Evolutionary conservation across 768 basidiomycete genomes (phyloP), one percentile per base, ranked within the genome.

Genomic region (Exsudoporus frostii): DNA sequence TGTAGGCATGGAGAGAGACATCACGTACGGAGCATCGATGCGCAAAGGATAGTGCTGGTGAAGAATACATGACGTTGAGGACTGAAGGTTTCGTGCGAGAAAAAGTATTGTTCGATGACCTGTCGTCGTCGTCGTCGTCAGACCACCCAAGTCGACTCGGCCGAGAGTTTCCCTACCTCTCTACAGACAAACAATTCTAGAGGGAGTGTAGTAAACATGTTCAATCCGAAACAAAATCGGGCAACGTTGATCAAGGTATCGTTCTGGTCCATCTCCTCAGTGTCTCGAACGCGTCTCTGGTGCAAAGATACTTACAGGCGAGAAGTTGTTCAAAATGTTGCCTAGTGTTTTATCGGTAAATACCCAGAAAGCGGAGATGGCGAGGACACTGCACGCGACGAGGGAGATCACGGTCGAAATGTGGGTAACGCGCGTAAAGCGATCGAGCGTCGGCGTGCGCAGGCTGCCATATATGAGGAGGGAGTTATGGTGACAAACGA

Each of bases 141-240:
- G 49, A 42, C 29, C 5, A 50, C 11, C 30, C n/a, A 19, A 25
- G n/a, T 46, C n/a, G 11, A 27, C 42, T 36, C 13, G 3, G 32
- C 36, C 19, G 9, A 45, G 29, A 49, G 24, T 6, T 41, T 57
- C 66, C 45, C 8, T 49, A 90, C 93, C 78, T 99, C 97, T 74
- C 97, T 82, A 65, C 97, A 99, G 24, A 99, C 97, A 67, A 98
- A 99, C 14, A 94, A 76, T 63, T 99, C 97, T 37, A 99, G 76
- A 1, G 97, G 97, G 20, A 98, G 82, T 0, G 97, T 99, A 1
- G 95, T 95, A 63, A 98, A 97, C 97, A 98, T 99, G 71, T 96
- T 97, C 58, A 94, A 69, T 11, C 93, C 94, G 65, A 95, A 93
- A 65, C 90, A 93, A 60, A 97, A 91, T 15, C 97, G 81, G 3